Conservation (phyloP, 2,329 filamentous ascomycete species). For the Trichoderma semiorbis region DNA sequence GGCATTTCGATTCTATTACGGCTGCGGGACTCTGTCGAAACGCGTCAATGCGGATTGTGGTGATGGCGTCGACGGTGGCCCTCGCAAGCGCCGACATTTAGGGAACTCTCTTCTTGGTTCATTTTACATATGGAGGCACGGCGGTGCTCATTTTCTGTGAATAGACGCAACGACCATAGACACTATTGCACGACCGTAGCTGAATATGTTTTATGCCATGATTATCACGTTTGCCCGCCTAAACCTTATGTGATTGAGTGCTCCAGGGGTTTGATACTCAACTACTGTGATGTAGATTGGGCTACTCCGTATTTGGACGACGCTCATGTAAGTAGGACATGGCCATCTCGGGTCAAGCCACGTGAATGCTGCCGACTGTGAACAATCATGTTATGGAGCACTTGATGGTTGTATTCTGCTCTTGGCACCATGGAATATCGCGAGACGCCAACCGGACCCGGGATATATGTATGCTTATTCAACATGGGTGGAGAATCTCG, state of each 20-base stretch:
- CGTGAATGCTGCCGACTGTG: neutral
- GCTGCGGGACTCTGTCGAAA: neutral
- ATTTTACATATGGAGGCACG: conserved; percentile 8
- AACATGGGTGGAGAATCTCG: neutral
- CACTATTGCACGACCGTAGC: neutral
- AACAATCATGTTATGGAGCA: neutral
- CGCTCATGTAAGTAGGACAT: neutral
- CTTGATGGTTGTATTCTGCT: neutral
- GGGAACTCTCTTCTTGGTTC: conserved; percentile 9
- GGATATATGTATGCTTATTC: neutral
- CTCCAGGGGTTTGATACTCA: neutral
- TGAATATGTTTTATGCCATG: neutral
- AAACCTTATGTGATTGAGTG: neutral
- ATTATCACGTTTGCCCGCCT: neutral
- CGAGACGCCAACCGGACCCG: neutral
- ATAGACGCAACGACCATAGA: conserved; percentile 6
- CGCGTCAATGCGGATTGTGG: neutral
- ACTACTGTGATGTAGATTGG: neutral
- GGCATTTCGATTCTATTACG: conserved; percentile 13
- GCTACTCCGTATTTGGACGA: neutral
- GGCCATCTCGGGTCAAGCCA: neutral
- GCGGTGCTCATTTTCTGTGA: conserved; percentile 14
- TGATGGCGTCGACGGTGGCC: neutral
- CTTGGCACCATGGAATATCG: neutral
- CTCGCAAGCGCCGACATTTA: neutral